Evolutionary conservation across 2,329 filamentous ascomycete species (phyloP), one percentile per base, ranked within the genome.

Genomic region (Fusarium decemcellulare): DNA sequence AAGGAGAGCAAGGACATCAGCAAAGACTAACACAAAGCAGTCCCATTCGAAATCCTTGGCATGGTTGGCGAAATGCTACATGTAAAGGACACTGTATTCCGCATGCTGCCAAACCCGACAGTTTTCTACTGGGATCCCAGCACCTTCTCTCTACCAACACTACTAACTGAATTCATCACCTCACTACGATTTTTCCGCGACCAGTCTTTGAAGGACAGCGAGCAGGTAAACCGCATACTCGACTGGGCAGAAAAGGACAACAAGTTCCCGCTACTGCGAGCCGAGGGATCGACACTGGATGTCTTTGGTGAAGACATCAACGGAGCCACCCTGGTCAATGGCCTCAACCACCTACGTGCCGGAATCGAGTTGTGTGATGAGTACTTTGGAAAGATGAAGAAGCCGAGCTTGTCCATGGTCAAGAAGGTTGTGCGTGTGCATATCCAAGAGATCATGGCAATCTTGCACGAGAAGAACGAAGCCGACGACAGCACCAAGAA

Each of bases 81-180:
- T 3, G 73, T 82, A 1, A 76, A 76, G 2, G 76, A 78, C 5
- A 79, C 76, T 6, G 77, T 73, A 23, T 84, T 83, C 59, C 77
- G 78, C 30, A 79, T 81, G 75, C 73, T 84, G 2, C 82, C 82
- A 0, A 84, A 84, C 58, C 82, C 82, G 0, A 80, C 71, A 0
- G 46, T 67, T 0, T 72, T 63, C 37, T 64, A 71, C 46, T 73
- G 71, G 71, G 67, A 74, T 3, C 60, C 63, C 2, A 67, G 39
- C 6, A 57, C 60, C 2, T 73, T 72, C 29, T 71, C 65, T 16
- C 48, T 73, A 0, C 48, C 68, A 1, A 51, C 57, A 0, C 30
- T 72, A 2, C 27, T 72, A 12, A 10, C 46, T 0, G 70, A 71
- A n/a, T 72, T 51, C 30, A 55, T 63, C 5, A 50, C 36, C 1